phyloP scores from a whole-genome alignment of 2,329 filamentous ascomycete genomes.

The Colletotrichum magnum region DNA sequence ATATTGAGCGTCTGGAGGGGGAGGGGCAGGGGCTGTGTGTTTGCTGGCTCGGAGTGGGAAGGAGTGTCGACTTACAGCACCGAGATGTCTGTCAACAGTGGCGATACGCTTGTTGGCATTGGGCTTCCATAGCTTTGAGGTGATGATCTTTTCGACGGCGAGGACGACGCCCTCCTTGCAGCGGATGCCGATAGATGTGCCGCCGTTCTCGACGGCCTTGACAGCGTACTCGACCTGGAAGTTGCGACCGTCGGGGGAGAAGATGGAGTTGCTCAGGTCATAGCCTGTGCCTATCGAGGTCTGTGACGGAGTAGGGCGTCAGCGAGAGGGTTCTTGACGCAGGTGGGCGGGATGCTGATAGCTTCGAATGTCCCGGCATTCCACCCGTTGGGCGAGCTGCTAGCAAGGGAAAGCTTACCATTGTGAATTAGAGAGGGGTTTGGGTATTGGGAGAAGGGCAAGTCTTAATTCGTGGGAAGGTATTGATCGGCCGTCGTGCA shows the following conservation, averaged over 20 bases:
- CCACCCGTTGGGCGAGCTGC: conserved; percentile 38
- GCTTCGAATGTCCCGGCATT: conserved; percentile 27
- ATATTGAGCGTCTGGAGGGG: conserved; percentile 3
- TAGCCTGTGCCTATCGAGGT: conserved; percentile 99
- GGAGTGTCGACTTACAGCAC: conserved; percentile 76
- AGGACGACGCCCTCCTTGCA: conserved; percentile 98
- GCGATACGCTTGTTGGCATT: conserved; percentile 98
- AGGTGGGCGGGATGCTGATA: conserved; percentile 11
- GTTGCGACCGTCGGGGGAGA: conserved; percentile 98
- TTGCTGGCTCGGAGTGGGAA: background rate
- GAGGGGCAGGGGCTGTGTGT: conserved; percentile 8
- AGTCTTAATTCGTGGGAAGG: background rate
- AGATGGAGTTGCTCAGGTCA: conserved; percentile 99
- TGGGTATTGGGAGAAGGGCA: conserved; percentile 1
- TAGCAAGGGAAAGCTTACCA: conserved; percentile 49
- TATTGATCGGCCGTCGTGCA: background rate
- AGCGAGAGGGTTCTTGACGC: conserved; percentile 10
- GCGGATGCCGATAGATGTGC: conserved; percentile 94
- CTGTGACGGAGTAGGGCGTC: conserved; percentile 61
- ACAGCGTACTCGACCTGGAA: conserved; percentile 99
- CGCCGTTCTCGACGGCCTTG: conserved; percentile 98
- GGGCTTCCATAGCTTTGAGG: conserved; percentile 94
- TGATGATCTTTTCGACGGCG: conserved; percentile 95
- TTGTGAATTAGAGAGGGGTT: conserved; percentile 44
- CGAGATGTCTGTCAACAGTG: conserved; percentile 92